Base-by-base conservation (phyloP, 768 basidiomycete species). In the Boletus sensibilis region DNA sequence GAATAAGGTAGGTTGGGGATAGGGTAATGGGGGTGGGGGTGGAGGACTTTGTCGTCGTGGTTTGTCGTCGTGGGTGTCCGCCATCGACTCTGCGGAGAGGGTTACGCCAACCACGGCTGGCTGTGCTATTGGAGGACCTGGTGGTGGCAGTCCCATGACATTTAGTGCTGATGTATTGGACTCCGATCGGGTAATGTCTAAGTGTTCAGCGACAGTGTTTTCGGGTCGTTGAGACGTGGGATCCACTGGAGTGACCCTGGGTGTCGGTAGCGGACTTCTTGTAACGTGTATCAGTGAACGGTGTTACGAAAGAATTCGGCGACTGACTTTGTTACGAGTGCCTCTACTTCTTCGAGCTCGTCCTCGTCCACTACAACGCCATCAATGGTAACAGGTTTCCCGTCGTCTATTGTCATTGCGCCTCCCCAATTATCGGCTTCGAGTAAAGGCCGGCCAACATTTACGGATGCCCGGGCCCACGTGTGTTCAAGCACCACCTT, bases 251-350 rank as follows among this genome's bases (percentile, higher is more conserved):
- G 83, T 85, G 16, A 77, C 74, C 27, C 85, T 76, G 18, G 86
- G 86, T 4, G 85, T 87, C 33, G 85, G 85, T 51, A 87, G 66
- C 52, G 80, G 77, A 63, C 81, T 83, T 81, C 80, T 84, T 80
- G 68, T 64, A 46, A 60, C 50, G 25, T 23, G 40, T 14, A 61
- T 71, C 58, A 67, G 50, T 51, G 52, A 44, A 53, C 23, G 57
- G 49, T 59, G 53, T 34, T 31, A 25, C 29, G 49, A 40, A 53
- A 49, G 54, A 56, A 52, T 55, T 47, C 44, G 49, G 34, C 23
- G 46, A 76, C 82, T 74, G 74, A 84, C 81, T 82, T 80, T 53
- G 69, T 64, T 31, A 68, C 63, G 52, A 63, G 60, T 58, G 64
- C 73, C 55, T 72, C 74, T 52, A 76, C 78, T 25, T 73, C 76